phyloP scores from a whole-genome alignment of 352 stramenopile genomes.

The Globisporangium polare region DNA sequence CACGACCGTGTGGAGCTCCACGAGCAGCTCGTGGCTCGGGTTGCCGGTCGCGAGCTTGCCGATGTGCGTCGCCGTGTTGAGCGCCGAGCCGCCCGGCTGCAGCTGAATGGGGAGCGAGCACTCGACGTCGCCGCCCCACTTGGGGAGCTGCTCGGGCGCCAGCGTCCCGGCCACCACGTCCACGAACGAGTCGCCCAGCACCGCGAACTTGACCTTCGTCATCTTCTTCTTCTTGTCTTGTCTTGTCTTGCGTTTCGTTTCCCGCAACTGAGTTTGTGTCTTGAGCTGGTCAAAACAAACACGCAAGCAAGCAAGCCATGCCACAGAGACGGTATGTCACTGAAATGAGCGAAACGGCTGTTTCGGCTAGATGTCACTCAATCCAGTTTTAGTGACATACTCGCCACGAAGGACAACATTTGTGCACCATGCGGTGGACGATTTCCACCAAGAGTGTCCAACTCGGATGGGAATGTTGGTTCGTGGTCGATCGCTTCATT shows the following conservation, averaged over 20 bases:
- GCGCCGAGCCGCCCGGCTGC: constrained; percentile 73
- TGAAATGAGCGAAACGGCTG: too few species aligned
- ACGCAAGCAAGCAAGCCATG: too few species aligned
- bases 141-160: constrained; percentile 56
- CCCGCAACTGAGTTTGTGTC: background rate
- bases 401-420: too few species aligned
- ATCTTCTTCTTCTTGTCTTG: background rate
- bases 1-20: constrained; percentile 60
- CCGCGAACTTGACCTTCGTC: constrained; percentile 44
- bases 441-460: too few species aligned
- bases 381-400: too few species aligned
- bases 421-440: too few species aligned
- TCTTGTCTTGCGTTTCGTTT: background rate
- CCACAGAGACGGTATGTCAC: too few species aligned
- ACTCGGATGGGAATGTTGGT: background rate
- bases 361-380: too few species aligned
- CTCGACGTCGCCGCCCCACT: constrained; percentile 76
- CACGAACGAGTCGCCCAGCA: constrained; percentile 70
- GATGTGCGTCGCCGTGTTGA: constrained; percentile 83
- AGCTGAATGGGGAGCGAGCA: constrained; percentile 63
- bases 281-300: too few species aligned
- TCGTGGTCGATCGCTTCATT: background rate
- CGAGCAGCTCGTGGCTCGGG: constrained; percentile 23
- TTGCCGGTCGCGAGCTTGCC: constrained; percentile 41
- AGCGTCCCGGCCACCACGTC: constrained; percentile 77